Conservation (phyloP, 2,329 filamentous ascomycete species). For the Hypomyces perniciosus region DNA sequence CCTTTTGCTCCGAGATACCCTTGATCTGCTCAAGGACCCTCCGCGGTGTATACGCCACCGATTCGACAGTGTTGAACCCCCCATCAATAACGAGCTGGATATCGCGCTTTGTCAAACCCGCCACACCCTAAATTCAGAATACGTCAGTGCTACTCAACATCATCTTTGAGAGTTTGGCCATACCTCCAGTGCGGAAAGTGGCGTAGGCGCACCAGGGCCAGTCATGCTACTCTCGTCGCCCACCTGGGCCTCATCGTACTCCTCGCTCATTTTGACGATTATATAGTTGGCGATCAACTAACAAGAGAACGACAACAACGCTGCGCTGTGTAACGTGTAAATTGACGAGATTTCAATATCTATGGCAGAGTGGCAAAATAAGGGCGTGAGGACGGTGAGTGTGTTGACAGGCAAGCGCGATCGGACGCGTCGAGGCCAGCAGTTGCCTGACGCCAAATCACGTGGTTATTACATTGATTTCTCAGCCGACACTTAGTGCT, state of each 20-base stretch:
- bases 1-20: slow-evolving; percentile 95
- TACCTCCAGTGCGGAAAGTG: slow-evolving; percentile 80
- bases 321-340: background rate
- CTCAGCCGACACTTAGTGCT: background rate
- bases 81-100: slow-evolving; percentile 89
- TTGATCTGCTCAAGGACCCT: slow-evolving; percentile 90
- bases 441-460: slow-evolving; percentile 32
- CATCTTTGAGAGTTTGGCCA: slow-evolving; percentile 17
- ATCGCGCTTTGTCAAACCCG: slow-evolving; percentile 87
- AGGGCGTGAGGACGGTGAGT: slow-evolving; percentile 15
- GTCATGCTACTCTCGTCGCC: slow-evolving; percentile 66
- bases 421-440: slow-evolving; percentile 28
- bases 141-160: background rate
- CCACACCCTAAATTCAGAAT: slow-evolving; percentile 58
- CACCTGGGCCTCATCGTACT: slow-evolving; percentile 61
- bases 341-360: background rate
- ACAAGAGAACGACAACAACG: background rate
- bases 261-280: slow-evolving; percentile 36
- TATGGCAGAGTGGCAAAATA: slow-evolving; percentile 1
- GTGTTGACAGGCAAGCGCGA: slow-evolving; percentile 24
- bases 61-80: slow-evolving; percentile 91
- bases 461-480: slow-evolving; percentile 20
- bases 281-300: background rate
- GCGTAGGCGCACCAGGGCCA: slow-evolving; percentile 89
- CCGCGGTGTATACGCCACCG: slow-evolving; percentile 84